Base-by-base conservation (phyloP, 345 rosid genomes). In the Passiflora organensis region DNA sequence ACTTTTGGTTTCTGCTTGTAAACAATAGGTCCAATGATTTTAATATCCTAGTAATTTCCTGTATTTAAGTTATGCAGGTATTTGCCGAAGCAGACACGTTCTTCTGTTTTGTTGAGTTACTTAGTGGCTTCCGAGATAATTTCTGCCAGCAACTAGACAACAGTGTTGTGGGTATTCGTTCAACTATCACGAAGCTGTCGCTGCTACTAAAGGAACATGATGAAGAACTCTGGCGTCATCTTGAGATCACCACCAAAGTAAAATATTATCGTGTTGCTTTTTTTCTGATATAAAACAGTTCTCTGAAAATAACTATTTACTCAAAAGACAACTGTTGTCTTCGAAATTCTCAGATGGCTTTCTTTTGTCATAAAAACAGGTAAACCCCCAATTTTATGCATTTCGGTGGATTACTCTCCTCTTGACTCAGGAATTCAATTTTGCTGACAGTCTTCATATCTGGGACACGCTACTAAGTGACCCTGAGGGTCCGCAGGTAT, bases 121-220 rank as follows among this genome's bases (percentile, higher is more conserved):
- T 91, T 81, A 88, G 98, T 72, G 96, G 96, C 67, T 88, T 91
- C 55, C 91, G 98, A 56, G 98, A 91, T 76, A 66, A 81, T 72
- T 88, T 86, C 70, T 88, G 96, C 69, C 96, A 91, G 79, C 98
- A 91, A 74, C 93, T 91, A n/a, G 98, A 91, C 71, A 91, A 91
- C 76, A 91, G 98, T 76, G 96, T 77, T 12, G 96, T 86, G 50
- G 98, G 98, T 52, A 91, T 91, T 46, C 95, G 96, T 55, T 81
- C 87, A 59, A 84, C 96, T 24, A 80, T 91, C 58, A 73, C 94
- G 52, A 86, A 66, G 67, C 74, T 91, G 65, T 86, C 96, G 2
- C 79, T 76, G 58, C 82, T 91, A 63, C 67, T 91, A 66, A 91
- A 88, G 74, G 86, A 86, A 54, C 95, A 91, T 55, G 98, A 91